These are phyloP conservation scores for Przewalskia tangutica DNA, from an alignment of 257 asterid species.

Conservation along the genomic window DNA sequence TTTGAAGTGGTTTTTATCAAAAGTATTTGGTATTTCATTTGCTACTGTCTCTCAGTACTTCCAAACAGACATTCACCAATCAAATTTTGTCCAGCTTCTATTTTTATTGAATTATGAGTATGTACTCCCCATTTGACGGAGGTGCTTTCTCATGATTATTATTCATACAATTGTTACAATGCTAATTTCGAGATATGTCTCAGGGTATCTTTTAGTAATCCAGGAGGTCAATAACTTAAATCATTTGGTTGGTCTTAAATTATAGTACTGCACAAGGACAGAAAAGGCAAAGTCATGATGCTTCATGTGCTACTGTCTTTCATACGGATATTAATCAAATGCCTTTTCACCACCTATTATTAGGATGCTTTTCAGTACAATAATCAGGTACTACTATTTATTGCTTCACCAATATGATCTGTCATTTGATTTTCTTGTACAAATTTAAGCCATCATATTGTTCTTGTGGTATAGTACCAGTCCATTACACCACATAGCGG, in stretches of 20 bases:
- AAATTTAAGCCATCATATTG: no score
- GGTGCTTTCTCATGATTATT: not conserved
- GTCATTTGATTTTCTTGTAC: not conserved
- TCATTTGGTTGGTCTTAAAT: not conserved
- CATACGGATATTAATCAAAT: not conserved
- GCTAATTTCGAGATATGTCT: not conserved
- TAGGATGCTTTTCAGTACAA: not conserved
- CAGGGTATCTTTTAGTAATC: not conserved
- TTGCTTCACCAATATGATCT: not conserved
- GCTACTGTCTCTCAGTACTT: not conserved
- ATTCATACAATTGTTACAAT: not conserved
- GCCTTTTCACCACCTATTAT: not conserved
- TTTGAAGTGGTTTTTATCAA: not conserved
- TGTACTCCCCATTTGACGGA: not conserved
- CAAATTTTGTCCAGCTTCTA: not conserved
- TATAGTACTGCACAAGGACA: not conserved
- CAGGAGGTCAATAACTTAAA: not conserved
- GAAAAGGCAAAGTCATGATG: not conserved
- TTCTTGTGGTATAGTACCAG: no score
- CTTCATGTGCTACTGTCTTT: slow-evolving; percentile 1
- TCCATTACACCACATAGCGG: no score
- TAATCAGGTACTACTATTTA: not conserved
- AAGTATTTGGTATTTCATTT: not conserved
- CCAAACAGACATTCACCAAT: not conserved
- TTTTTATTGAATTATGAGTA: not conserved